These are phyloP conservation scores for Juncus inflexus DNA, from an alignment of 176 grass and related monocot genomes.

Conservation along the genomic window DNA sequence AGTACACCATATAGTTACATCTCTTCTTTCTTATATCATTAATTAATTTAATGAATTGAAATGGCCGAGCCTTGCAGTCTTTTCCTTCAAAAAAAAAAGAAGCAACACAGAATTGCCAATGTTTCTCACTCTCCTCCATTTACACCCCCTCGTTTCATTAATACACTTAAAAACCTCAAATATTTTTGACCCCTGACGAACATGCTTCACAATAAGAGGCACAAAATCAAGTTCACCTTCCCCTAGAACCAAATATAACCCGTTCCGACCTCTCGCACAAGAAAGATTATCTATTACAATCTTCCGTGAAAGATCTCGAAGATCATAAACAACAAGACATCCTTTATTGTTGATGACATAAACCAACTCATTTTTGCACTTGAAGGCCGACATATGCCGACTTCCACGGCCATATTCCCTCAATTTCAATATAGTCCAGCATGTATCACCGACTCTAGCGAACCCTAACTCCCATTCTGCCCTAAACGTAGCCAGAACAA, in stretches of 20 bases:
- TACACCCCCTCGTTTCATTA: not conserved
- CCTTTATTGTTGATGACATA: not conserved
- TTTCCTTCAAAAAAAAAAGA: too few species aligned
- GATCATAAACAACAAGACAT: not conserved
- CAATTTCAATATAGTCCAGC: conserved; percentile 2
- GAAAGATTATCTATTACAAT: not conserved
- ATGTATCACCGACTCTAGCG: not conserved
- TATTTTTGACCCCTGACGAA: not conserved
- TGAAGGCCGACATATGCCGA: conserved; percentile 12
- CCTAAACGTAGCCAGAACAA: not conserved
- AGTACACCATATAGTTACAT: too few species aligned
- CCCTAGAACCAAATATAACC: conserved; percentile 6
- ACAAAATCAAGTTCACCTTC: not conserved
- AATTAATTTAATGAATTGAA: too few species aligned
- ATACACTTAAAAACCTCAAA: conserved; percentile 3
- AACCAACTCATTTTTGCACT: not conserved
- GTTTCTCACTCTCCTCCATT: not conserved
- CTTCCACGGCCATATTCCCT: too few species aligned
- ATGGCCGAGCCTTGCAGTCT: too few species aligned
- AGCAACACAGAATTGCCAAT: conserved; percentile 16
- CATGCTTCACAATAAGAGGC: not conserved
- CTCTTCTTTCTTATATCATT: too few species aligned
- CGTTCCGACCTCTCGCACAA: not conserved
- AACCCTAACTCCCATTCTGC: conserved; percentile 1
- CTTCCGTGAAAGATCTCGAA: not conserved